These are phyloP conservation scores for Linnemannia hyalina DNA, from an alignment of 192 early-diverging fungal genomes.

Conservation along the genomic window DNA sequence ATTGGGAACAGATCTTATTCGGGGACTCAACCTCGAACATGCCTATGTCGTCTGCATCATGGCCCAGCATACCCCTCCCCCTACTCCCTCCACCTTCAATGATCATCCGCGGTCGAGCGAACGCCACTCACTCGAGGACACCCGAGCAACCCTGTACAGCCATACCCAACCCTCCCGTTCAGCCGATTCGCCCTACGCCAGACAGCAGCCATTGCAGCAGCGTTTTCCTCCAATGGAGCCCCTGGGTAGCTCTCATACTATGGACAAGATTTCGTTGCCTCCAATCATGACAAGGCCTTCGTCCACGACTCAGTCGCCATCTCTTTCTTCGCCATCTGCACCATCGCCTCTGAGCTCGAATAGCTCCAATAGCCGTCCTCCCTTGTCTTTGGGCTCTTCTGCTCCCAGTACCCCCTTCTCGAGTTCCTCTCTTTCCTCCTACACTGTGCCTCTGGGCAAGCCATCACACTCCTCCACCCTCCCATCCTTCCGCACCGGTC, in stretches of 20 bases:
- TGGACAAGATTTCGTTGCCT: constrained; percentile 38
- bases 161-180: constrained; percentile 6
- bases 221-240: constrained; percentile 1
- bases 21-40: constrained; percentile 58
- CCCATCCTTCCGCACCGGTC: constrained; percentile 41
- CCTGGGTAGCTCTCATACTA: not conserved
- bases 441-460: constrained; percentile 40
- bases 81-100: constrained; percentile 2
- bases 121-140: constrained; percentile 29
- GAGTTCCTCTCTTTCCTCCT: constrained; percentile 18
- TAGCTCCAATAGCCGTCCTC: constrained; percentile 19
- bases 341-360: constrained; percentile 24
- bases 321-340: constrained; percentile 28
- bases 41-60: constrained; percentile 67
- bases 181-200: constrained; percentile 6
- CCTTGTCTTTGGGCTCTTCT: constrained; percentile 5
- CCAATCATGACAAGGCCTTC: constrained; percentile 29
- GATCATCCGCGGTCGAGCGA: constrained; percentile 21
- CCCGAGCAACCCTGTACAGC: constrained; percentile 5
- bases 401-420: constrained; percentile 2
- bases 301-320: constrained; percentile 6
- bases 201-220: constrained; percentile 11
- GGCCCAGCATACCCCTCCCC: constrained; percentile 27
- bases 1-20: constrained; percentile 63
- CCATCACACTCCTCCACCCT: constrained; percentile 30